Conservation (phyloP, 2,329 filamentous ascomycete species). For the Xylaria sp. region DNA sequence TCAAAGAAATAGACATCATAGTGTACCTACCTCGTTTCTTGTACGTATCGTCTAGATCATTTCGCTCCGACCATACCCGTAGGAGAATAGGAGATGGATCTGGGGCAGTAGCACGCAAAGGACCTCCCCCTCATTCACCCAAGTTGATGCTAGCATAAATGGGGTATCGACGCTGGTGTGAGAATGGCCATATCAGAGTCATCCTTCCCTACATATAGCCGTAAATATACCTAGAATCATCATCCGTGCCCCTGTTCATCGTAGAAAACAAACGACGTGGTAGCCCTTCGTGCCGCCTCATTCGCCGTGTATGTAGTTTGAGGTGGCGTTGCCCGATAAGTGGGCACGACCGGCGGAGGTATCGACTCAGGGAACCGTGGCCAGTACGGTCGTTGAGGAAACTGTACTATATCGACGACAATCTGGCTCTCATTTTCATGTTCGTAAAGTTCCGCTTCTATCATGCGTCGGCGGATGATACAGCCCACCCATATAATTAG, state of each 20-base stretch:
- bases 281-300: constrained; percentile 3
- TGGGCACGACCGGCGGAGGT: constrained; percentile 40
- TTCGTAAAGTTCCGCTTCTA: constrained; percentile 25
- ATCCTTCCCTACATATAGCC: not conserved
- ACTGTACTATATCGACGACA: not conserved
- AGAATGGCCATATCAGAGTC: not conserved
- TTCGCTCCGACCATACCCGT: not conserved
- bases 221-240: not conserved
- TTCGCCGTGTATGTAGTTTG: constrained; percentile 28
- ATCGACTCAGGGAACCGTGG: constrained; percentile 43
- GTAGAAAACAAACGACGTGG: constrained; percentile 18
- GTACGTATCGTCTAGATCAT: not conserved
- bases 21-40: not conserved
- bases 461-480: constrained; percentile 33
- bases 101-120: not conserved
- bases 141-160: not conserved
- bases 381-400: constrained; percentile 30
- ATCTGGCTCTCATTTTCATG: constrained; percentile 11
- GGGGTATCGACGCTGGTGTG: not conserved
- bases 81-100: not conserved
- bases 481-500: constrained; percentile 43
- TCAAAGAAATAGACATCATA: not conserved
- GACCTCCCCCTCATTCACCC: not conserved
- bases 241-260: not conserved
- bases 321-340: constrained; percentile 32